A percentile compares a stretch with the other conserved stretches of the same genome.
These are phyloP conservation scores for Meripilus lineatus DNA, from an alignment of 1,284 basidiomycete genomes.

Conservation along the genomic window DNA sequence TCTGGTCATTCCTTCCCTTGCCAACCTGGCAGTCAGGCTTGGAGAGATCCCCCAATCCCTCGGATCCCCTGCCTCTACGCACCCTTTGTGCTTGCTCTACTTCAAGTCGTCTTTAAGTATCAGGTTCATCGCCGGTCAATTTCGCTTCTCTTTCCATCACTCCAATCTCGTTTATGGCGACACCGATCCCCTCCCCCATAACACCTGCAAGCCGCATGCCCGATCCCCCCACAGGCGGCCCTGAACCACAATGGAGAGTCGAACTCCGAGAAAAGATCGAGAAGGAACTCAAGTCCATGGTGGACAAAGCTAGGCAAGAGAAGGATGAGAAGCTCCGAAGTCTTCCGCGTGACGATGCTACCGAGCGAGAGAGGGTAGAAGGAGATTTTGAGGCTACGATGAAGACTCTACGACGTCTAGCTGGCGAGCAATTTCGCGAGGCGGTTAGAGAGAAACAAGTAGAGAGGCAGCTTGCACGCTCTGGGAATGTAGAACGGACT, in stretches of 20 bases:
- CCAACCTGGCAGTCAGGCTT: too few species aligned
- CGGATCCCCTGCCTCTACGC: too few species aligned
- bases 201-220: too few species aligned
- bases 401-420: constrained; percentile 26
- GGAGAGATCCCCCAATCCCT: too few species aligned
- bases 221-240: too few species aligned
- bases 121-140: too few species aligned
- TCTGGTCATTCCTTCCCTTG: too few species aligned
- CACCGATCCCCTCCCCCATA: too few species aligned
- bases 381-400: constrained; percentile 35
- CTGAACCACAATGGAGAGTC: constrained; percentile 52
- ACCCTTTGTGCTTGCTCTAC: too few species aligned
- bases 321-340: constrained; percentile 33
- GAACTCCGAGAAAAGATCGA: constrained; percentile 39
- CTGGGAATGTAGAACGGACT: constrained; percentile 12
- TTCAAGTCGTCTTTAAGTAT: too few species aligned
- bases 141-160: too few species aligned
- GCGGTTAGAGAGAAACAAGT: constrained; percentile 26
- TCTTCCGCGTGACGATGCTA: constrained; percentile 18
- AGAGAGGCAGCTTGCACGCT: constrained; percentile 22
- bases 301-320: constrained; percentile 43
- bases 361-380: constrained; percentile 28
- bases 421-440: constrained; percentile 25
- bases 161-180: too few species aligned
- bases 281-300: constrained; percentile 36